Conservation (phyloP, 73 alveolate genomes). For the Stentor roeselii region DNA sequence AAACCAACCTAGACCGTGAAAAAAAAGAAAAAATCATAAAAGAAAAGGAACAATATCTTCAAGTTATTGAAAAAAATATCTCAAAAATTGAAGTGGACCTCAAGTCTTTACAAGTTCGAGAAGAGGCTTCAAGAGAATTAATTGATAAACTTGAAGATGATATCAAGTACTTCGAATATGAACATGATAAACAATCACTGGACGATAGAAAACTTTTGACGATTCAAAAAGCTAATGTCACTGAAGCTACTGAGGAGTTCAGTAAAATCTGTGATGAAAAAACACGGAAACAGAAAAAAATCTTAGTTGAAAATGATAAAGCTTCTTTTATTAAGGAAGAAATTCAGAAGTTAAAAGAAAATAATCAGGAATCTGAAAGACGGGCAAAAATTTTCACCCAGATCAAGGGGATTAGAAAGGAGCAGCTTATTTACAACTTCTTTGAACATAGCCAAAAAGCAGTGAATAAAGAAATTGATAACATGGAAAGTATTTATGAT, state of each 20-base stretch:
- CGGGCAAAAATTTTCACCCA: background rate
- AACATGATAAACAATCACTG: background rate
- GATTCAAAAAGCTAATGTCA: background rate
- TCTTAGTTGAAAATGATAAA: background rate
- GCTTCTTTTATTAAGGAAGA: background rate
- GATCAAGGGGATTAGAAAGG: background rate
- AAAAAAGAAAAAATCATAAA: background rate
- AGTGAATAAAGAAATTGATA: background rate
- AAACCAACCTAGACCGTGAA: background rate
- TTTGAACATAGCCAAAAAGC: slow-evolving; percentile 9
- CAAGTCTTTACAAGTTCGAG: background rate
- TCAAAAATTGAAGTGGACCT: no score
- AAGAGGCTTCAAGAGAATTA: background rate
- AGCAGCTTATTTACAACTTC: background rate
- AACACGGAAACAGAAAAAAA: background rate
- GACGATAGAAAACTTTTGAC: background rate
- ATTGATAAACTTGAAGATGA: slow-evolving; percentile 6
- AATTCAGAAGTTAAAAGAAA: background rate
- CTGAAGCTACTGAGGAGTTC: background rate
- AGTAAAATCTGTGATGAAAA: background rate
- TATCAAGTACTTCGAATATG: background rate
- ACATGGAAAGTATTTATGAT: background rate
- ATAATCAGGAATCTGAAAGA: background rate
- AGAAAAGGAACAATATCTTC: background rate
- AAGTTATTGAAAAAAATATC: background rate